phyloP scores from a whole-genome alignment of 805 yeast genomes.

The Candida orba region DNA sequence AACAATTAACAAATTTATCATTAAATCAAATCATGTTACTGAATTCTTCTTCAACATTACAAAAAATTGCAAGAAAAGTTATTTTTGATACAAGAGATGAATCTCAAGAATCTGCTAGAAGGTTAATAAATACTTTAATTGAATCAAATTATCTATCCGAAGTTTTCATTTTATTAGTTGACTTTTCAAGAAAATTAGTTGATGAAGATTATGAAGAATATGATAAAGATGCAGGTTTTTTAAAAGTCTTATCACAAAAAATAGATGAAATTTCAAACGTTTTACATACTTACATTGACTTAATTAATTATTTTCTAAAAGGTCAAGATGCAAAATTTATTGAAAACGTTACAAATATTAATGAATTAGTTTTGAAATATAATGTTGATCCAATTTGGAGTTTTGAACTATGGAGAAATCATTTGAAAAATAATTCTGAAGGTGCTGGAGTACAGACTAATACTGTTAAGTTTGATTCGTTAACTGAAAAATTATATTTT shows the following conservation, averaged over 20 bases:
- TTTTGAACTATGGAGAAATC: slow-evolving; percentile 69
- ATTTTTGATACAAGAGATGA: slow-evolving; percentile 46
- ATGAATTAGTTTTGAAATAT: slow-evolving; percentile 34
- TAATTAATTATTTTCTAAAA: slow-evolving; percentile 45
- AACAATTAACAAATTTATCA: slow-evolving; percentile 59
- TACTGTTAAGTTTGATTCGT: slow-evolving; percentile 17
- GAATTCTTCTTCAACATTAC: slow-evolving; percentile 56
- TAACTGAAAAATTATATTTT: slow-evolving; percentile 40
- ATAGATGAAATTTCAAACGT: slow-evolving; percentile 67
- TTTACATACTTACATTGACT: slow-evolving; percentile 56
- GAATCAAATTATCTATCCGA: slow-evolving; percentile 47
- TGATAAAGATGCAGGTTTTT: slow-evolving; percentile 37
- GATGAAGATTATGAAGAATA: slow-evolving; percentile 25
- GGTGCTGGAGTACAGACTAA: slow-evolving; percentile 13
- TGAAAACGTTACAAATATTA: slow-evolving; percentile 33
- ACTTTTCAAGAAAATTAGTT: slow-evolving; percentile 35
- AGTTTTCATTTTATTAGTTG: slow-evolving; percentile 56
- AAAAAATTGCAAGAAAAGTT: slow-evolving; percentile 44
- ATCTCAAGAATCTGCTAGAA: slow-evolving; percentile 39
- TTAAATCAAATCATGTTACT: slow-evolving; percentile 56
- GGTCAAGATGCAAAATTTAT: slow-evolving; percentile 26
- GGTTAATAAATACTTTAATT: slow-evolving; percentile 40
- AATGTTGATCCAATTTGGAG: slow-evolving; percentile 54
- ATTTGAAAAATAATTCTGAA: slow-evolving; percentile 24
- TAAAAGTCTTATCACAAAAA: slow-evolving; percentile 60